Evolutionary conservation across 2,329 filamentous ascomycete genomes (phyloP), one percentile per base, ranked within the genome.

Genomic region (Fulvia fulva): DNA sequence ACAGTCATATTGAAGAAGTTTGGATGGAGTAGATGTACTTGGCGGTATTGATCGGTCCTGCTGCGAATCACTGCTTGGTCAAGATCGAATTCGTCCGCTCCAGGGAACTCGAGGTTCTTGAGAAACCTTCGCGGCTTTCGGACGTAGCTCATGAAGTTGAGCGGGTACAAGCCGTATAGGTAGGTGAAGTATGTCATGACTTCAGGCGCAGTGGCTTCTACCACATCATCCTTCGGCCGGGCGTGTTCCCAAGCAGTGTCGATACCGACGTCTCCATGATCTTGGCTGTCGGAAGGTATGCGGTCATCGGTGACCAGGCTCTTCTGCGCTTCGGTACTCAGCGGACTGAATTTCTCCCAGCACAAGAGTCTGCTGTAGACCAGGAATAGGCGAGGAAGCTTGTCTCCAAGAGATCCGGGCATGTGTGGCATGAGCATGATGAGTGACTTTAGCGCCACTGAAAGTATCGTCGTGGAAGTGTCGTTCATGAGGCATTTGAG

Each of bases 121-220:
- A 94, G 77, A 68, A 89, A 93, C 63, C 87, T 84, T 65, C 91
- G 85, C 2, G 90, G 89, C 68, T 93, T 93, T 57, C 89, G 83
- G 61, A 94, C 88, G 70, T 93, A 94, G 72, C 87, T 88, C 83
- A 91, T 88, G 66, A 94, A 91, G 70, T 93, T 93, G 68, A 93
- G 83, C 1, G 90, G 90, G 63, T 93, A 94, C 4, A 94, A 76
- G 0, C 90, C 90, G 65, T 94, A 94, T 0, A 94, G 78, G 25
- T 91, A 87, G 2, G 89, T 92, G 67, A 91, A 94, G 72, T 90
- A 92, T 65, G 87, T 84, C 54, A 86, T 75, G 1, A 93, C 79
- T 59, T 90, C 86, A 5, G 86, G 84, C 2, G 90, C 83, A 2
- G 81, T 77, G 5, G 81, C 79, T 44, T 84, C 83, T 54, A 88